These are phyloP conservation scores for Phytophthora cryptogea DNA, from an alignment of 352 stramenopile genomes.

Conservation along the genomic window DNA sequence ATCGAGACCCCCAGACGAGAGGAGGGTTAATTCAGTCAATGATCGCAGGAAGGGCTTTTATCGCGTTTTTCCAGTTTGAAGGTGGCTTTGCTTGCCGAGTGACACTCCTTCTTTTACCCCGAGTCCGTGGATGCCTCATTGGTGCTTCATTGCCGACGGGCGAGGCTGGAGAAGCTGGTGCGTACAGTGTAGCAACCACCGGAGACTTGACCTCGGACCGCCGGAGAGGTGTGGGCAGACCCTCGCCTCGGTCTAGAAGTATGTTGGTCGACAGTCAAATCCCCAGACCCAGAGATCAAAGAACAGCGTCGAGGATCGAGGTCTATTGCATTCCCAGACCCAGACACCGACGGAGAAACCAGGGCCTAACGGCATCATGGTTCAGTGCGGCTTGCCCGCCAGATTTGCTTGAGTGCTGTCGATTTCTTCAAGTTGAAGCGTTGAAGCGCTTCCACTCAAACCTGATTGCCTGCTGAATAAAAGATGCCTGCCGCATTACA, in stretches of 20 bases:
- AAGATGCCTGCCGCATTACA: constrained; percentile 11
- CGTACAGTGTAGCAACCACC: neutral
- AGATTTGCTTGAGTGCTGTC: constrained; percentile 17
- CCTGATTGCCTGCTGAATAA: constrained; percentile 23
- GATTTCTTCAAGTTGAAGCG: constrained; percentile 32
- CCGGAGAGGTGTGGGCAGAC: constrained; percentile 2
- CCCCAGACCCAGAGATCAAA: no score
- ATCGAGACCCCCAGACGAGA: neutral
- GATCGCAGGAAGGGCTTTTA: neutral
- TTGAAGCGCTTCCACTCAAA: constrained; percentile 32
- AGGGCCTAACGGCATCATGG: neutral
- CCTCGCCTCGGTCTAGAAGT: neutral
- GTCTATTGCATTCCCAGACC: no score
- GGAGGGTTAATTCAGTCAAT: constrained; percentile 12
- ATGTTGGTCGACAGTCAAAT: no score
- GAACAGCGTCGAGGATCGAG: no score
- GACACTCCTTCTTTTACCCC: no score
- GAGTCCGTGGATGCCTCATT: no score
- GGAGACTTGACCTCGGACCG: neutral
- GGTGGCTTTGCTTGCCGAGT: neutral
- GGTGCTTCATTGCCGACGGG: no score
- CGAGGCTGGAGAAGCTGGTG: no score
- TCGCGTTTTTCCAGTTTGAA: neutral
- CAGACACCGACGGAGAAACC: no score
- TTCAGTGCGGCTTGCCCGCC: neutral